These are phyloP conservation scores for Buddleja alternifolia DNA, from an alignment of 257 asterid genomes.

Conservation along the genomic window DNA sequence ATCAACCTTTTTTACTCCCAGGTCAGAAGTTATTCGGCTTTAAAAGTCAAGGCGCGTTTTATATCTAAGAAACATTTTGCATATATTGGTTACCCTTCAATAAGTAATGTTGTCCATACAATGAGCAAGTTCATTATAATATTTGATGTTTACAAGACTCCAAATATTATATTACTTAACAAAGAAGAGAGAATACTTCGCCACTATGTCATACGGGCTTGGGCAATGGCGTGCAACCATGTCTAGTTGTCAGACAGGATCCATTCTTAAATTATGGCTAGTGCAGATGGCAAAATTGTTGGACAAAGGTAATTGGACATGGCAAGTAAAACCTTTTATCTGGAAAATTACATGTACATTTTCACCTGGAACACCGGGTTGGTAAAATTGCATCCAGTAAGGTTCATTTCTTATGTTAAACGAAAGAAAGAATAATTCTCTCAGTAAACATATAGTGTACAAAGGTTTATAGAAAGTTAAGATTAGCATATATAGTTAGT, in stretches of 20 bases:
- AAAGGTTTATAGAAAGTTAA: not conserved
- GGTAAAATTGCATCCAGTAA: not conserved
- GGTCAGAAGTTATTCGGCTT: too few species aligned
- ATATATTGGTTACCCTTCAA: too few species aligned
- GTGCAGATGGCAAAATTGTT: not conserved
- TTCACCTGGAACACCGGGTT: not conserved
- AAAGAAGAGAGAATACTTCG: not conserved
- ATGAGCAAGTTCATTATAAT: too few species aligned
- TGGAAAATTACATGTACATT: not conserved
- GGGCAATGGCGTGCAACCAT: not conserved
- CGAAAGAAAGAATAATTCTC: not conserved
- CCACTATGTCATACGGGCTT: not conserved
- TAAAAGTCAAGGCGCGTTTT: too few species aligned
- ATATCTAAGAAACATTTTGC: too few species aligned
- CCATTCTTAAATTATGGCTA: not conserved
- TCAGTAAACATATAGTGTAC: not conserved
- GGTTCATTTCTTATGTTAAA: not conserved
- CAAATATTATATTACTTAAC: too few species aligned
- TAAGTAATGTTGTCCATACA: too few species aligned
- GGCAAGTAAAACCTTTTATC: conserved; percentile 4
- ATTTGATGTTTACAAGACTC: too few species aligned
- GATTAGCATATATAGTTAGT: not conserved
- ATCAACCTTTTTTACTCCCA: not conserved
- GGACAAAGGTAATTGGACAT: not conserved
- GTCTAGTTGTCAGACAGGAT: not conserved